Evolutionary conservation across 2,329 filamentous ascomycete genomes (phyloP).

Genomic region (Colletotrichum sp.): DNA sequence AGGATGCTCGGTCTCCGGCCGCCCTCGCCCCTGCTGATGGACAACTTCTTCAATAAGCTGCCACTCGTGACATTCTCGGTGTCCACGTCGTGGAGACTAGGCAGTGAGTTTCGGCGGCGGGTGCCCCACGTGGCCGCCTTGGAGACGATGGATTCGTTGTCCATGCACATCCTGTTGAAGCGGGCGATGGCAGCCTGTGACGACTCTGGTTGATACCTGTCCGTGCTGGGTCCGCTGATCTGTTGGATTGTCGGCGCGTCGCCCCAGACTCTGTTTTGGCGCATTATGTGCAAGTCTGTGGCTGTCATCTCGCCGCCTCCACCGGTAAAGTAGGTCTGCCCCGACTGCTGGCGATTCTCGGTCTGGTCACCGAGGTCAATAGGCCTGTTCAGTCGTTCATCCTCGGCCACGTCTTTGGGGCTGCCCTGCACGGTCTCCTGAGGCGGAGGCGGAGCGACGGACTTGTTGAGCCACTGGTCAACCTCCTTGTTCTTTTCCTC

Average conservation of each 20-base stretch:
- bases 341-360: conserved; percentile 53
- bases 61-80: conserved; percentile 61
- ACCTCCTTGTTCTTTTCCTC: conserved; percentile 56
- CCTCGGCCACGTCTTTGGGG: conserved; percentile 11
- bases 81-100: conserved; percentile 62
- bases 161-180: conserved; percentile 57
- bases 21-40: conserved; percentile 52
- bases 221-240: conserved; percentile 40
- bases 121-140: conserved; percentile 75
- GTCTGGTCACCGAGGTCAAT: conserved; percentile 53
- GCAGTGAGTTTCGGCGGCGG: conserved; percentile 64
- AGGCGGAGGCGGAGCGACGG: not conserved
- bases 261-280: conserved; percentile 52
- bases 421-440: not conserved
- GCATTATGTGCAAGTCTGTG: conserved; percentile 56
- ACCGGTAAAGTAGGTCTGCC: conserved; percentile 54
- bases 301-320: conserved; percentile 48
- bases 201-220: conserved; percentile 50
- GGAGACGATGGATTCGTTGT: conserved; percentile 65
- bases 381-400: conserved; percentile 30
- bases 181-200: conserved; percentile 59
- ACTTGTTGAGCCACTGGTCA: conserved; percentile 50
- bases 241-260: conserved; percentile 51
- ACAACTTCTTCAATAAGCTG: conserved; percentile 67
- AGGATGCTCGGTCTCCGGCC: conserved; percentile 55